Conservation (phyloP, 2,329 filamentous ascomycete species). For the Aspergillus japonicus region DNA sequence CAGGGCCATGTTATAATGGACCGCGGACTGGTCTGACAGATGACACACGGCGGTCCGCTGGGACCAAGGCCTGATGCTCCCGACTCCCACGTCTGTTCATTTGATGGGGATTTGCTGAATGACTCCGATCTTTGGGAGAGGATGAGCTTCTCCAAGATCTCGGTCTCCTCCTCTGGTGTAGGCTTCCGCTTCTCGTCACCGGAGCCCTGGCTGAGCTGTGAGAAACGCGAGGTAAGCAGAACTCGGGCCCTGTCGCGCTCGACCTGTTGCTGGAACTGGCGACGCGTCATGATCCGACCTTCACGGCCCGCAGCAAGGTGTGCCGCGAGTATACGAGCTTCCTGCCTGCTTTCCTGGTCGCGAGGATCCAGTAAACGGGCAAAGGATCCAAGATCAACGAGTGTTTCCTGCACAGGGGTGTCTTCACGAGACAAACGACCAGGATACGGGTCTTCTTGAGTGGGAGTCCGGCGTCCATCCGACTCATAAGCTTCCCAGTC, state of each 20-base stretch:
- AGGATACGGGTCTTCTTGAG: constrained; percentile 60
- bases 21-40: constrained; percentile 82
- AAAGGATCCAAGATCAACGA: constrained; percentile 67
- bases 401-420: constrained; percentile 61
- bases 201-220: constrained; percentile 23
- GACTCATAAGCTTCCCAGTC: constrained; percentile 48
- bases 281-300: constrained; percentile 74
- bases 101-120: constrained; percentile 12
- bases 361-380: constrained; percentile 79
- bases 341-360: constrained; percentile 72
- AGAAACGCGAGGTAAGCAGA: constrained; percentile 51
- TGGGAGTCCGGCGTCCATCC: constrained; percentile 66
- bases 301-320: constrained; percentile 62
- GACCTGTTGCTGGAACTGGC: constrained; percentile 67
- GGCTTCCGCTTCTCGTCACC: constrained; percentile 31
- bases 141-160: constrained; percentile 59
- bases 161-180: constrained; percentile 55
- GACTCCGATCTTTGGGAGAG: constrained; percentile 50
- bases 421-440: constrained; percentile 43
- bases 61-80: constrained; percentile 73
- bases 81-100: constrained; percentile 58
- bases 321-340: constrained; percentile 76
- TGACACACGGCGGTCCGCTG: constrained; percentile 80
- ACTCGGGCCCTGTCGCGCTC: constrained; percentile 70
- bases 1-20: constrained; percentile 96